Evolutionary conservation across 2,329 filamentous ascomycete species (phyloP).

Genomic region (Phoma sp.): DNA sequence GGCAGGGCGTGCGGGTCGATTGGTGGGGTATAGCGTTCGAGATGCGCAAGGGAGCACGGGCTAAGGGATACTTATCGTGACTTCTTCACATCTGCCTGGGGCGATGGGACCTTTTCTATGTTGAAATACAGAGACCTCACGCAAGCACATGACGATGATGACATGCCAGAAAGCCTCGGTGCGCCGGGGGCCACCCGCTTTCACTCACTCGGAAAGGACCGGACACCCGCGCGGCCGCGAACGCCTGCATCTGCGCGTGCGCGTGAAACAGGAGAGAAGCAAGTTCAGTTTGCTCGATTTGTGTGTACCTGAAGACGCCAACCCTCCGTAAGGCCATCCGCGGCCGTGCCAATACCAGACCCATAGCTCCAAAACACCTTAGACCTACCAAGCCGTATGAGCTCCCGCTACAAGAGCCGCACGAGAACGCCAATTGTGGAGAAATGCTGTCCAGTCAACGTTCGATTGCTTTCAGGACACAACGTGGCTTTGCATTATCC

Average conservation of each 20-base stretch:
- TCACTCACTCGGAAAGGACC: constrained; percentile 24
- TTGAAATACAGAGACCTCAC: not conserved
- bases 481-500: not conserved
- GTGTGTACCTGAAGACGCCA: constrained; percentile 39
- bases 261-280: constrained; percentile 8
- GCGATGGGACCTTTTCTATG: constrained; percentile 4
- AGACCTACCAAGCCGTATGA: constrained; percentile 16
- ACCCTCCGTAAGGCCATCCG: constrained; percentile 36
- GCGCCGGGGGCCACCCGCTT: constrained; percentile 14
- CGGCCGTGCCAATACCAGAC: constrained; percentile 40
- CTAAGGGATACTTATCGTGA: constrained; percentile 7
- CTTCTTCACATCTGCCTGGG: constrained; percentile 2
- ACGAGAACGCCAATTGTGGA: constrained; percentile 17
- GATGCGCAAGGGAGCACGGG: constrained; percentile 10
- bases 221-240: constrained; percentile 20
- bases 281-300: constrained; percentile 15
- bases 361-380: constrained; percentile 35
- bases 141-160: constrained; percentile 26
- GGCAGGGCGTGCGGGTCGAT: constrained; percentile 29
- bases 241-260: constrained; percentile 9
- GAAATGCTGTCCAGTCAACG: constrained; percentile 6
- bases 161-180: constrained; percentile 29
- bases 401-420: constrained; percentile 16
- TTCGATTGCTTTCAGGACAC: not conserved
- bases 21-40: constrained; percentile 33